phyloP scores from a whole-genome alignment of 148 eudicot genomes.

The Persicaria maculosa region DNA sequence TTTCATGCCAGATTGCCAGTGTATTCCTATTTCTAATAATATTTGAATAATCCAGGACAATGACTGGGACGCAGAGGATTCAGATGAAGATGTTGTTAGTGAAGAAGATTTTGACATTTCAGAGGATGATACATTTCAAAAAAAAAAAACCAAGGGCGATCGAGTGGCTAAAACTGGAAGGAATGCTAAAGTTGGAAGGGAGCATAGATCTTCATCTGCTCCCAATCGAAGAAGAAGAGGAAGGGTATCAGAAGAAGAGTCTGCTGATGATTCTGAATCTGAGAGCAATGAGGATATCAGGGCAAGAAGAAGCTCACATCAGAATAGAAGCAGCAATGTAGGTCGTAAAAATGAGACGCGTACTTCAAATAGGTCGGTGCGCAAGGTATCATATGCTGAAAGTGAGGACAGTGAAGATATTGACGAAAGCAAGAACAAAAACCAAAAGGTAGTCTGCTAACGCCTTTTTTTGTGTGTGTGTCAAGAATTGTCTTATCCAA shows the following conservation, averaged over 20 bases:
- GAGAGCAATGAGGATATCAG: conserved; percentile 63
- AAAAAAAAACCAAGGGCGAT: conserved; percentile 48
- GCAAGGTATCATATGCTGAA: conserved; percentile 88
- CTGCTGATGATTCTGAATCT: conserved; percentile 66
- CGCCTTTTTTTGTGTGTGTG: background rate
- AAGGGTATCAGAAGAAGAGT: conserved; percentile 59
- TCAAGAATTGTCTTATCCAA: background rate
- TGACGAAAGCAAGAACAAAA: conserved; percentile 66
- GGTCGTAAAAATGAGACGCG: conserved; percentile 60
- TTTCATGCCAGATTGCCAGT: background rate
- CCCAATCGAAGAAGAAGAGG: conserved; percentile 50
- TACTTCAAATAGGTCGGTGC: conserved; percentile 68
- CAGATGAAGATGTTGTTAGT: conserved; percentile 64
- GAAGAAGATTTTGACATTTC: conserved; percentile 61
- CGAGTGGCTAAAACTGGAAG: conserved; percentile 46
- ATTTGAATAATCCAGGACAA: conserved; percentile 40
- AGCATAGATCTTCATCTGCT: conserved; percentile 33
- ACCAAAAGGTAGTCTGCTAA: conserved; percentile 56
- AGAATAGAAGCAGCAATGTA: conserved; percentile 31
- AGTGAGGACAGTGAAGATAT: conserved; percentile 90
- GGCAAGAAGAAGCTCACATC: conserved; percentile 40
- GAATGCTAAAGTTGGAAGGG: conserved; percentile 41
- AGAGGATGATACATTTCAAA: conserved; percentile 50
- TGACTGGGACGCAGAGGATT: conserved; percentile 77
- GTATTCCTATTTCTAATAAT: background rate